phyloP scores from a whole-genome alignment of 2,329 filamentous ascomycete genomes.

The Bipolaris cookei region DNA sequence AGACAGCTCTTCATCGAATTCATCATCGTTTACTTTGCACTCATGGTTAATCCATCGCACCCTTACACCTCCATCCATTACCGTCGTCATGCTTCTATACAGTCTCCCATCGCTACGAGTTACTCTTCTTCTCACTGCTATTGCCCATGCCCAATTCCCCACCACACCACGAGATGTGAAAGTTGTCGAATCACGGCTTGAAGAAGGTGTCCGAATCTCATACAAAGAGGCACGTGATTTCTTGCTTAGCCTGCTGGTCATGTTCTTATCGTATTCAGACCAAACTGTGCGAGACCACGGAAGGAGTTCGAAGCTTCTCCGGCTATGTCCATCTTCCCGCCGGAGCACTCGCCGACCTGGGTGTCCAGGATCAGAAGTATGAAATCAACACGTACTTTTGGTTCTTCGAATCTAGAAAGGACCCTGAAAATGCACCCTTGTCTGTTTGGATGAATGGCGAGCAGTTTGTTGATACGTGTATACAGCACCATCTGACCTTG shows the following conservation, averaged over 20 bases:
- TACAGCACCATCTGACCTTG: neutral
- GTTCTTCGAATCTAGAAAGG: constrained; percentile 67
- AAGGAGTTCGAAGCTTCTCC: constrained; percentile 63
- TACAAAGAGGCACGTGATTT: constrained; percentile 52
- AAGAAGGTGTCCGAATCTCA: constrained; percentile 51
- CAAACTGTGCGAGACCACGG: constrained; percentile 63
- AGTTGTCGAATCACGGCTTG: constrained; percentile 48
- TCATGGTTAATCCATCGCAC: too few relatives aligned
- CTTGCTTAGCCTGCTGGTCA: neutral
- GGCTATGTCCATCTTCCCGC: constrained; percentile 66
- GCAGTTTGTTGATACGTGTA: neutral
- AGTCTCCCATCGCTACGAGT: constrained; percentile 20
- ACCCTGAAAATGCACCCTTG: constrained; percentile 62
- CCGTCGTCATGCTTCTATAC: constrained; percentile 15
- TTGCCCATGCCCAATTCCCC: constrained; percentile 48
- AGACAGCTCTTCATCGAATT: too few relatives aligned
- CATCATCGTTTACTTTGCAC: too few relatives aligned
- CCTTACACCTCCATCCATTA: neutral
- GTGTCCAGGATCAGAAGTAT: constrained; percentile 47
- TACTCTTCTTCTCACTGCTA: constrained; percentile 20
- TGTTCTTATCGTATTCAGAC: constrained; percentile 26
- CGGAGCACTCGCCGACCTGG: constrained; percentile 48
- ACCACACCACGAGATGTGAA: constrained; percentile 48
- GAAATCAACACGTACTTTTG: constrained; percentile 67
- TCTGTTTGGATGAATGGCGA: constrained; percentile 65